A percentile compares a stretch with the other conserved stretches of the same genome.
Conservation (phyloP, 1,139 yeast genomes). For the Hyphopichia burtonii region DNA sequence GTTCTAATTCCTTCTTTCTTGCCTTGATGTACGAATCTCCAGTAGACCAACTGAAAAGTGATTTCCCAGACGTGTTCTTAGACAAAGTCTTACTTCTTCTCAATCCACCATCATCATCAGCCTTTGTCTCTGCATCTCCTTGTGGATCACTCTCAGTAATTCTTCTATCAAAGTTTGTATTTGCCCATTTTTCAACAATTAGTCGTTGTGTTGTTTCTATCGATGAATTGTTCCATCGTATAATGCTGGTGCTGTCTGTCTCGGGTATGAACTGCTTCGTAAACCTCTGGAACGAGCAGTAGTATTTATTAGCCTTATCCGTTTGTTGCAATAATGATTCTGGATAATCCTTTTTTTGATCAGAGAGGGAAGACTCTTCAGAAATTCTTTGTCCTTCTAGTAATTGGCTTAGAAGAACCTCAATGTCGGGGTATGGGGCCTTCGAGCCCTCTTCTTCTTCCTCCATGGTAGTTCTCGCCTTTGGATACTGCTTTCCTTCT, state of each 20-base stretch:
- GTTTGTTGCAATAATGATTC: slow-evolving; percentile 36
- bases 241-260: slow-evolving; percentile 14
- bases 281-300: slow-evolving; percentile 34
- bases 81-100: slow-evolving; percentile 2
- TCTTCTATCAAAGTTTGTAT: slow-evolving; percentile 10
- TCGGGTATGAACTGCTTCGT: slow-evolving; percentile 33
- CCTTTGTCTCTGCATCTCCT: background rate
- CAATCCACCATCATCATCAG: background rate
- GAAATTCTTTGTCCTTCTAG: background rate
- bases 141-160: background rate
- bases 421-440: background rate
- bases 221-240: slow-evolving; percentile 35
- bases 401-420: background rate
- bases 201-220: slow-evolving; percentile 28
- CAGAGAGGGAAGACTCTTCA: background rate
- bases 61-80: slow-evolving; percentile 23
- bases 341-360: slow-evolving; percentile 20
- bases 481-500: too few species aligned
- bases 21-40: slow-evolving; percentile 39
- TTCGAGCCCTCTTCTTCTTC: background rate
- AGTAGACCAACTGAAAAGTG: slow-evolving; percentile 47
- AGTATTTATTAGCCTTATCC: slow-evolving; percentile 30
- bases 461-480: background rate
- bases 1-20: slow-evolving; percentile 28
- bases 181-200: slow-evolving; percentile 31